phyloP scores from a whole-genome alignment of 176 grass and related monocot genomes.

The Bolboschoenus planiculmis region DNA sequence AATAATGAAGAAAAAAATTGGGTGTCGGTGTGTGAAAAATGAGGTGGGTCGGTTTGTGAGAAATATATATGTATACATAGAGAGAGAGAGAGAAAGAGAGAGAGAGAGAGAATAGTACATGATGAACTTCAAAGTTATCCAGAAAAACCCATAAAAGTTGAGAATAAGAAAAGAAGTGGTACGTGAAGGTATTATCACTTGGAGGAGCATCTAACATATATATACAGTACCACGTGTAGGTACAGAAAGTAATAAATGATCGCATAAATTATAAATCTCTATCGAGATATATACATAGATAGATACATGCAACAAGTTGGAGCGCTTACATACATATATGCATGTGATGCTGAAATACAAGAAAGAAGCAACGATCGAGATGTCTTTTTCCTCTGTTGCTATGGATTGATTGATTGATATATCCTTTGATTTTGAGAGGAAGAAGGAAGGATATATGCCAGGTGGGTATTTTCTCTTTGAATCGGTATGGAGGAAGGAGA shows the following conservation, averaged over 20 bases:
- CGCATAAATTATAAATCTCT: neutral
- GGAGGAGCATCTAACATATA: neutral
- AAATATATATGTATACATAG: too few species aligned
- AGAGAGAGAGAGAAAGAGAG: neutral
- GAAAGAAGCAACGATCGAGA: too few species aligned
- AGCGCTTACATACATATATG: neutral
- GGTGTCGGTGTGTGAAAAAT: neutral
- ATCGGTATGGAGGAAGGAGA: neutral
- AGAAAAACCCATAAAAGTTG: neutral
- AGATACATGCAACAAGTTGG: neutral
- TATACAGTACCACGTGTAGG: neutral
- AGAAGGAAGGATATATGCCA: neutral
- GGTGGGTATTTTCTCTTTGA: neutral
- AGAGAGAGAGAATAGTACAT: neutral
- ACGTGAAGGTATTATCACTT: neutral
- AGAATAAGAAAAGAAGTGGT: neutral
- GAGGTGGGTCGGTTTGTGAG: neutral
- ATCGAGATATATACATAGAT: neutral
- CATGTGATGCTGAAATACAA: neutral
- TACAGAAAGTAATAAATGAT: neutral
- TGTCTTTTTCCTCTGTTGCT: constrained; percentile 11
- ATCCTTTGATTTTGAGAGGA: neutral
- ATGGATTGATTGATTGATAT: too few species aligned
- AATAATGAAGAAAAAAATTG: neutral
- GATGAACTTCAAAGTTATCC: neutral